Evolutionary conservation across 768 basidiomycete species (phyloP), one percentile per base, ranked within the genome.

Genomic region (Phaeotremella fagi): DNA sequence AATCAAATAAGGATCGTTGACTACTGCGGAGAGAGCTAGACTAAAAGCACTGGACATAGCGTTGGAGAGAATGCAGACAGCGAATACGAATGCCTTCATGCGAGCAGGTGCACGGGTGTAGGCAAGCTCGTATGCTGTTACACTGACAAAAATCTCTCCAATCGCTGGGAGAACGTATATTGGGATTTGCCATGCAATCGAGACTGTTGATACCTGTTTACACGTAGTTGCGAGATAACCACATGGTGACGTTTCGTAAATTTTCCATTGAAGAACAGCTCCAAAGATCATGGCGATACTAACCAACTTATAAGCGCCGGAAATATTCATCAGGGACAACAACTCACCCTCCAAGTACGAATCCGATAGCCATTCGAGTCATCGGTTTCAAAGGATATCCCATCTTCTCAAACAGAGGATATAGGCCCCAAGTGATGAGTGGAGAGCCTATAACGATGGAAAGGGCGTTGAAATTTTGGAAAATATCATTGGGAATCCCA

Each of bases 1-100:
- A 45, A 70, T 70, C 31, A 74, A 56, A 59, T 71, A 61, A 3
- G 73, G 73, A 55, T 74, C 73, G 15, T 57, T 47, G 45, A 68
- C 55, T 16, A 61, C 63, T 14, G 60, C 55, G n/a, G 63, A 61
- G 28, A 67, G 43, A 36, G 66, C 66, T 16, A 68, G 58, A 2
- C 54, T 50, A 36, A 75, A 54, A 9, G 71, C 71, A 26, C 59
- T 53, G 2, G 67, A 61, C 45, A 72, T 59, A 22, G 73, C 73
- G 4, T 56, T 49, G 22, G 56, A 61, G 59, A 61, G 61, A 18
- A 62, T 47, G 33, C 49, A 46, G 44, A 70, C 62, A 25, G 59
- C 59, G 43, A 50, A 54, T 15, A 61, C 60, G 33, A 74, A 50
- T 48, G 57, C 62, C 64, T 71, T 68, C 69, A 70, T 72, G 23